These are phyloP conservation scores for Metschnikowia lochheadii DNA, from an alignment of 805 yeast genomes.

Conservation along the genomic window DNA sequence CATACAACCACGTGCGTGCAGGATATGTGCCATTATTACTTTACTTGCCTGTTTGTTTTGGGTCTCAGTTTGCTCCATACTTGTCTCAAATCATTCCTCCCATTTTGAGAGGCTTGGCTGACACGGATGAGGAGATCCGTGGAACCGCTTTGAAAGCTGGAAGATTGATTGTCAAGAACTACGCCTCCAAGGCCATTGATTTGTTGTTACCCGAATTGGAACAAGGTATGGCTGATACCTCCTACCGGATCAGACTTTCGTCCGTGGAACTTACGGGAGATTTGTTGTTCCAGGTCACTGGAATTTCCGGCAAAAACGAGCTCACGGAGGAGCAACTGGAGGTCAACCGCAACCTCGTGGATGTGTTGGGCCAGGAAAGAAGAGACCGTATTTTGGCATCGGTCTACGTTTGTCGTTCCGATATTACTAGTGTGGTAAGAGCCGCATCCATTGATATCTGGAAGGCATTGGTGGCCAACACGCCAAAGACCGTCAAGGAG, in stretches of 20 bases:
- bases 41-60: constrained; percentile 92
- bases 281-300: constrained; percentile 87
- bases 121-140: constrained; percentile 77
- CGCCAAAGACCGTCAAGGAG: constrained; percentile 92
- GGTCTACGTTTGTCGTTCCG: constrained; percentile 92
- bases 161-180: constrained; percentile 82
- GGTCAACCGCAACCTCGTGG: constrained; percentile 57
- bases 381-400: constrained; percentile 82
- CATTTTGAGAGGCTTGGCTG: constrained; percentile 86
- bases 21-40: constrained; percentile 88
- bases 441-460: constrained; percentile 89
- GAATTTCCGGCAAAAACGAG: constrained; percentile 76
- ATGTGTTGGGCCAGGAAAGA: constrained; percentile 80
- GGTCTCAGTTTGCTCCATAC: constrained; percentile 86
- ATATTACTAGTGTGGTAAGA: constrained; percentile 81
- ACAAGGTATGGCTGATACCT: constrained; percentile 76
- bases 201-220: constrained; percentile 91
- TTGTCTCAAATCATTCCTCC: constrained; percentile 85
- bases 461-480: constrained; percentile 94
- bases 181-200: constrained; percentile 90
- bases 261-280: constrained; percentile 96
- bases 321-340: constrained; percentile 54
- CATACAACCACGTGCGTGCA: constrained; percentile 74
- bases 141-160: constrained; percentile 92
- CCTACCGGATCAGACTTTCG: constrained; percentile 83